Base-by-base conservation (phyloP, 2,329 filamentous ascomycete species). In the Fusarium virguliforme region DNA sequence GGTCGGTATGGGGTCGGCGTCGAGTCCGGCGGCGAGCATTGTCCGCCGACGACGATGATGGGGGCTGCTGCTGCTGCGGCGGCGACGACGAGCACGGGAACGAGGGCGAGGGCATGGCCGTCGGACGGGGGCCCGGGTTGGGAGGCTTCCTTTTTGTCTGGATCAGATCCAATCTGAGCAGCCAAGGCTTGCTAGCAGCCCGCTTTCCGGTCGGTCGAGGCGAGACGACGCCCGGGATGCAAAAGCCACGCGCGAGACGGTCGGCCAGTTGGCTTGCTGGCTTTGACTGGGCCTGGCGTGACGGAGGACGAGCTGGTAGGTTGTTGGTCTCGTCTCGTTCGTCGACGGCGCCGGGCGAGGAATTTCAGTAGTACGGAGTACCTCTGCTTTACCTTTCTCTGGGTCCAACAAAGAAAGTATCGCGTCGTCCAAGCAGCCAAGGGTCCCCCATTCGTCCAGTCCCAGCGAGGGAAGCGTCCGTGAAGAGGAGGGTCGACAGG, bases 21-120 rank as follows among this genome's bases (percentile, higher is more conserved):
- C 73, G 70, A 66, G 67, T 72, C 70, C 66, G 66, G 37, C 65
- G 72, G 69, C 71, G 72, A 67, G 64, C 71, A 76, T 74, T 76
- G 74, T 76, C 74, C 61, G 65, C 69, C 53, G 70, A 54, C 53
- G 70, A 54, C 28, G 58, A 64, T 37, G 67, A 61, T 57, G 60
- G 53, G 40, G 71, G 60, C 28, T 5, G 28, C 18, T 18, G 18
- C 18, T 18, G 18, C 18, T 18, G 18, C 18, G 18, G 18, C 18
- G 18, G 18, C 18, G 18, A 18, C 18, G 18, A 18, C 59, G 68
- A 51, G 22, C 62, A 56, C 51, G 61, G 54, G 55, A 48, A 46
- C 61, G 65, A 67, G 56, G 70, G 64, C 40, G 72, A 74, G 57
- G 71, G 61, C 74, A 75, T 71, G 56, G 58, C 60, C 61, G 67